phyloP scores from a whole-genome alignment of 2,329 filamentous ascomycete genomes.

The Cytospora schulzeri region DNA sequence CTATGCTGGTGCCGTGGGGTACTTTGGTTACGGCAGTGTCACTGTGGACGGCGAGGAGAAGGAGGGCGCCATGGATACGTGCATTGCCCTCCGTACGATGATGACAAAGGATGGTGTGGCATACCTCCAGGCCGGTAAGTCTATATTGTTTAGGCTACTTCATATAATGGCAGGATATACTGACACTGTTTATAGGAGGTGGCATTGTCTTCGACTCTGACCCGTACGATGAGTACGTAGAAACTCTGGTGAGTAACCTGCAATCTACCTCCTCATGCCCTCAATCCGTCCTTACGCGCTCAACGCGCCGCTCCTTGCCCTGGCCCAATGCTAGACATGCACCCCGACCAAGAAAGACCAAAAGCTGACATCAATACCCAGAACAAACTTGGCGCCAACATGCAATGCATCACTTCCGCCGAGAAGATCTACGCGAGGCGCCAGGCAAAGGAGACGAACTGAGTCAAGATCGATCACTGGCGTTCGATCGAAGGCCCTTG shows the following conservation, averaged over 20 bases:
- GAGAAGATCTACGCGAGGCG: constrained; percentile 63
- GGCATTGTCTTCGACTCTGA: constrained; percentile 96
- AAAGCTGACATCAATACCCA: constrained; percentile 44
- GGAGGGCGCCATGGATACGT: constrained; percentile 91
- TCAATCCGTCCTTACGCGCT: neutral
- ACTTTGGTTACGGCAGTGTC: constrained; percentile 85
- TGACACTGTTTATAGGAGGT: constrained; percentile 55
- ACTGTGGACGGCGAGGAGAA: constrained; percentile 62
- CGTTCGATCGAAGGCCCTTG: neutral
- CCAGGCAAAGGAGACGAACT: constrained; percentile 30
- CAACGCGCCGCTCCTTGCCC: neutral
- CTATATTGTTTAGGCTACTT: neutral
- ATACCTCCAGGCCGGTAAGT: constrained; percentile 78
- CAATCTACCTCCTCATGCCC: no score
- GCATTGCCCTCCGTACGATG: constrained; percentile 85
- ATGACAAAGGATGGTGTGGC: constrained; percentile 86
- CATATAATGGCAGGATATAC: neutral
- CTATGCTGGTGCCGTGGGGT: constrained; percentile 94
- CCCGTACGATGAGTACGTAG: constrained; percentile 86
- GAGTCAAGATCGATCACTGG: neutral
- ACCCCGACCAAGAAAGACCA: neutral
- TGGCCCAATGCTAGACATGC: neutral
- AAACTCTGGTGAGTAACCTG: constrained; percentile 67
- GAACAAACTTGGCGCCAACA: constrained; percentile 91
- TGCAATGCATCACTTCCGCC: constrained; percentile 82